These are phyloP conservation scores for Thelonectria blattea DNA, from an alignment of 2,329 filamentous ascomycete species.

Conservation along the genomic window DNA sequence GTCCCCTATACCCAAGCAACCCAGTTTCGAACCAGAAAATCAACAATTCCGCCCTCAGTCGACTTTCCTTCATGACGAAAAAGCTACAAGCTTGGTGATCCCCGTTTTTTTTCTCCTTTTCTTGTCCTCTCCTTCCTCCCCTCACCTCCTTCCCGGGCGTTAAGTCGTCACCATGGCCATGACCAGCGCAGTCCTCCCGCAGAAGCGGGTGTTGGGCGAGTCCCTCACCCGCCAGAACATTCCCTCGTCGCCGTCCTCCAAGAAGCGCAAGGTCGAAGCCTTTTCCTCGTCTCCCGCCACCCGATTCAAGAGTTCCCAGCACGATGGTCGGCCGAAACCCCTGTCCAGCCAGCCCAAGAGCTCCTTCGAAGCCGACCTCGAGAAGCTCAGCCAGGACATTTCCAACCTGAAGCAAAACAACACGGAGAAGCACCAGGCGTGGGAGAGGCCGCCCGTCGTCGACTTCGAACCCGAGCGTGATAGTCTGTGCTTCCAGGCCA, in stretches of 20 bases:
- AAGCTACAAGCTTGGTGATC: conserved; percentile 5
- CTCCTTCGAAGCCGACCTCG: conserved; percentile 89
- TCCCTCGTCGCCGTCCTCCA: conserved; percentile 63
- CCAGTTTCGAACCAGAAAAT: conserved; percentile 11
- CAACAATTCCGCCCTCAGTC: conserved; percentile 16
- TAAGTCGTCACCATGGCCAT: conserved; percentile 43
- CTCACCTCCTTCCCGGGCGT: conserved; percentile 9
- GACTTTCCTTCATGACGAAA: conserved; percentile 25
- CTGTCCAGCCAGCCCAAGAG: conserved; percentile 85
- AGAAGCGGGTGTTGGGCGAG: conserved; percentile 77
- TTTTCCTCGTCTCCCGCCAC: conserved; percentile 61
- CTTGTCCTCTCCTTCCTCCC: conserved; percentile 5
- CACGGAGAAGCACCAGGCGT: conserved; percentile 90
- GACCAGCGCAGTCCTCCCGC: conserved; percentile 61
- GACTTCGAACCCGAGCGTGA: conserved; percentile 64
- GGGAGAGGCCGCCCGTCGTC: conserved; percentile 69
- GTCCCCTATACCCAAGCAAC: conserved; percentile 21
- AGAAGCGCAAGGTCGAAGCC: conserved; percentile 83
- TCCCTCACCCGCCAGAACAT: conserved; percentile 69
- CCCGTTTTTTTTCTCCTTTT: background rate
- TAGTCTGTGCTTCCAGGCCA: conserved; percentile 89
- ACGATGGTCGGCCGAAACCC: conserved; percentile 63
- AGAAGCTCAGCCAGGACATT: conserved; percentile 96
- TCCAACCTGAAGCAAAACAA: conserved; percentile 84
- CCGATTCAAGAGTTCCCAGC: conserved; percentile 68